Evolutionary conservation across 495 filamentous ascomycete species (phyloP), one percentile per base, ranked within the genome.

Genomic region (Tuber umbilicatum): DNA sequence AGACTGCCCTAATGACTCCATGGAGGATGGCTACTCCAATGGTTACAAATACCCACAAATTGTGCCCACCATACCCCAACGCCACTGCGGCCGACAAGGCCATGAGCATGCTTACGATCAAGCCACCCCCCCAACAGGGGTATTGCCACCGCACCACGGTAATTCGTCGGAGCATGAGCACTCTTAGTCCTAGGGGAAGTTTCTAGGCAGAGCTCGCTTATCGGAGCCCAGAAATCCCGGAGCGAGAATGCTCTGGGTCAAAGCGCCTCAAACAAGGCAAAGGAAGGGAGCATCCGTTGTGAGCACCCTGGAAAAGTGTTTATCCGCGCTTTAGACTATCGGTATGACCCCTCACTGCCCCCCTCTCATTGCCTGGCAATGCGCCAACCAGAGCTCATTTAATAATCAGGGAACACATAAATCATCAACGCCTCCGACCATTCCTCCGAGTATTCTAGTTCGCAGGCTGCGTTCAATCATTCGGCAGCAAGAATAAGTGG

Each of bases 401-500:
- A 72, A 81, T 37, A 84, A 86, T 2, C 82, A 88, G 69, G 27
- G 84, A 82, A 41, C 88, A 89, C 81, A 84, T 85, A 78, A 85
- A 86, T 76, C 85, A 85, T 72, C 82, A 85, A 72, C 85, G 89
- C 72, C 87, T 86, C 2, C 89, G 92, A 4, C 89, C 91, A 0
- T 97, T 94, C 82, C 84, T 86, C 71, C 97, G 94, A 84, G 90
- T 91, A 75, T 94, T 97, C 84, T 83, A 89, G 17, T 89, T 89
- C 73, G 96, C 94, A 75, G 92, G 90, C n/a, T 99, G 94, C 82
- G 82, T 83, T 14, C 93, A 91, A 78, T 93, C 89, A 0, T 97
- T 99, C 81, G 90, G 89, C 14, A 94, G 92, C 45, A 97, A 97
- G 83, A 97, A 97, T 80, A 94, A 99, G 83, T 98, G 94, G 94